Evolutionary conservation across 140 eudicot species (phyloP).

Genomic region (Oenanthe javanica): DNA sequence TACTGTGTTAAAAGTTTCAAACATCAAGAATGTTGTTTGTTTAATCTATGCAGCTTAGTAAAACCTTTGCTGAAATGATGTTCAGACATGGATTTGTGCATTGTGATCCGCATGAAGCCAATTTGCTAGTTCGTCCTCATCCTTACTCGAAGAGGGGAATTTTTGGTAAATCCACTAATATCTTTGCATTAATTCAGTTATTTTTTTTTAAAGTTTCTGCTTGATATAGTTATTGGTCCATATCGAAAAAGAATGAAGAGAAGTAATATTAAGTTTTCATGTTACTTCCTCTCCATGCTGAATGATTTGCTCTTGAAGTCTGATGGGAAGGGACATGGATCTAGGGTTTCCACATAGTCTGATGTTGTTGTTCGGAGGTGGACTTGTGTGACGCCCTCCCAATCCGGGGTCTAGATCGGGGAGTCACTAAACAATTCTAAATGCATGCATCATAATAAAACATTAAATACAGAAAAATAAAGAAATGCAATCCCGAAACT

Average conservation of each 20-base stretch:
- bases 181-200: too few relatives aligned
- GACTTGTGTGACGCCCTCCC: not conserved
- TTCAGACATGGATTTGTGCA: constrained; percentile 96
- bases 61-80: constrained; percentile 97
- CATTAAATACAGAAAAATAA: too few relatives aligned
- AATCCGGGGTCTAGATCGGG: too few relatives aligned
- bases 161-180: constrained; percentile 39
- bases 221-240: not conserved
- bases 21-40: not conserved
- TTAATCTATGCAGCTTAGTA: constrained; percentile 56
- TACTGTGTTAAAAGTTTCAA: not conserved
- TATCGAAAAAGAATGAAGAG: not conserved
- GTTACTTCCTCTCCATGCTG: not conserved
- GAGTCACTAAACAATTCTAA: too few relatives aligned
- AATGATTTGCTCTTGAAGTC: not conserved
- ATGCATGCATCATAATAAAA: too few relatives aligned
- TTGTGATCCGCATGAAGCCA: constrained; percentile 98
- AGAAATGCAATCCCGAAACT: too few relatives aligned
- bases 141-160: constrained; percentile 47
- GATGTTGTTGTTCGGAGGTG: not conserved
- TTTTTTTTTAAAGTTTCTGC: not conserved
- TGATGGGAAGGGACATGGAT: not conserved
- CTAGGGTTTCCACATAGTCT: not conserved
- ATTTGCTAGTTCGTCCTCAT: constrained; percentile 78
- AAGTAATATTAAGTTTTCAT: not conserved